Evolutionary conservation across 2,329 filamentous ascomycete species (phyloP), one percentile per base, ranked within the genome.

Genomic region (Boeremia exigua): DNA sequence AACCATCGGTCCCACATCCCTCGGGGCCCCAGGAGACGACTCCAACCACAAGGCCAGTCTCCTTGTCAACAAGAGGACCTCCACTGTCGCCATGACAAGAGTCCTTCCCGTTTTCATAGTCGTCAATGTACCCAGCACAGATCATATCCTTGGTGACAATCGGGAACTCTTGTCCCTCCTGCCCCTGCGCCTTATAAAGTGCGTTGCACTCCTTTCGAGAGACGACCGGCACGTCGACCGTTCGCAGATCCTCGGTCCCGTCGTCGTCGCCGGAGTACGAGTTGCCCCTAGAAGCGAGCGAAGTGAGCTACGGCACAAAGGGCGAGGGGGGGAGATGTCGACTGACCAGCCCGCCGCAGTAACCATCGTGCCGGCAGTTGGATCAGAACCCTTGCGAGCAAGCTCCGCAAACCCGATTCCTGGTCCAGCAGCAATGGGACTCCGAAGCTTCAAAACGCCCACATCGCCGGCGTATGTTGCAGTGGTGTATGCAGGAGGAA

Each of bases 331-430:
- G n/a, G 17, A 25, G 36, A 25, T 10, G 3, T 12, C 19, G 5
- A 9, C 29, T 33, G 59, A 66, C 64, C 67, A 70, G 43, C 67
- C 67, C 17, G 67, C 67, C n/a, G 61, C 61, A 27, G 59, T 62
- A 27, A 43, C 32, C 29, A 53, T 54, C n/a, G 56, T 37, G 30
- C 64, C 61, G 12, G 54, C 40, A 34, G 58, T 54, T 12, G 67
- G 66, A 51, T 70, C 67, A 28, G 56, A 63, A 33, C 57, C 58
- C 3, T 61, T 34, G 14, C 60, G 49, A 8, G 67, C 47, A 29
- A 70, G 59, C 8, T n/a, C 44, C 7, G 58, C 67, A 53, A 66
- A 70, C 15, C 34, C 17, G 30, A 69, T 61, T 53, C 60, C 66
- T 42, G 55, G 55, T 61, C 59, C 61, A 23, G 58, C 51, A 7